Conservation (phyloP, 2,329 filamentous ascomycete genomes). For the Penicillium sp. region DNA sequence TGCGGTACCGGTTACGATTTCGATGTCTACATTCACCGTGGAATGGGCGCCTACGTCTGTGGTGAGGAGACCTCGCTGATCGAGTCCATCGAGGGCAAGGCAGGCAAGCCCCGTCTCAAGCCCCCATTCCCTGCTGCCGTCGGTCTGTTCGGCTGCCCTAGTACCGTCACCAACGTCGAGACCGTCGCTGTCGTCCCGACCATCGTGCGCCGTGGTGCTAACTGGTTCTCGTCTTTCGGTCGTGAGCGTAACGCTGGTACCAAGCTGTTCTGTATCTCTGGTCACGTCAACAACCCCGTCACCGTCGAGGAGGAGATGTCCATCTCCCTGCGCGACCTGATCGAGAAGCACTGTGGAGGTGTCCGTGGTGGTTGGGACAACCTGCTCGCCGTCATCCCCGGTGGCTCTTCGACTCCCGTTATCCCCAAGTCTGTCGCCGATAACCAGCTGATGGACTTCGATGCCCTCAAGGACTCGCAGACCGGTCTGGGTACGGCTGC, state of each 20-base stretch:
- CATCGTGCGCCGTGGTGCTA: conserved; percentile 87
- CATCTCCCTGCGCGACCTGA: conserved; percentile 91
- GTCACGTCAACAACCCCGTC: conserved; percentile 96
- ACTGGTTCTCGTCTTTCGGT: conserved; percentile 91
- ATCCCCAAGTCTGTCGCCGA: conserved; percentile 88
- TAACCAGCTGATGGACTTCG: conserved; percentile 98
- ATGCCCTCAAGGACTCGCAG: conserved; percentile 95
- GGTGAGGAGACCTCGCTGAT: conserved; percentile 98
- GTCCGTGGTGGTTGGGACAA: conserved; percentile 98
- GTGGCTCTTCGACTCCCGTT: conserved; percentile 94
- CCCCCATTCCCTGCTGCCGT: conserved; percentile 97
- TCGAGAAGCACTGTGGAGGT: conserved; percentile 97
- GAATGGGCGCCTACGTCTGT: conserved; percentile 96
- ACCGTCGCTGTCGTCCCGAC: conserved; percentile 94
- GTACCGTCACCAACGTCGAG: conserved; percentile 97
- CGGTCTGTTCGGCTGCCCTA: conserved; percentile 96
- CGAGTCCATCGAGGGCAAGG: conserved; percentile 97
- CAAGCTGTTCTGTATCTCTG: conserved; percentile 97
- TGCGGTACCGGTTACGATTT: conserved; percentile 97
- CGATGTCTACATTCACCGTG: conserved; percentile 93
- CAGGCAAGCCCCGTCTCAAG: conserved; percentile 97
- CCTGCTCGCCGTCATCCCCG: conserved; percentile 89
- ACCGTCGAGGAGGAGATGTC: conserved; percentile 99
- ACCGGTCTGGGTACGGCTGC: conserved; percentile 96
- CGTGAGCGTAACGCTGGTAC: conserved; percentile 96